These are phyloP conservation scores for Podospora anserina DNA, from an alignment of 495 filamentous ascomycete species.

Conservation along the genomic window DNA sequence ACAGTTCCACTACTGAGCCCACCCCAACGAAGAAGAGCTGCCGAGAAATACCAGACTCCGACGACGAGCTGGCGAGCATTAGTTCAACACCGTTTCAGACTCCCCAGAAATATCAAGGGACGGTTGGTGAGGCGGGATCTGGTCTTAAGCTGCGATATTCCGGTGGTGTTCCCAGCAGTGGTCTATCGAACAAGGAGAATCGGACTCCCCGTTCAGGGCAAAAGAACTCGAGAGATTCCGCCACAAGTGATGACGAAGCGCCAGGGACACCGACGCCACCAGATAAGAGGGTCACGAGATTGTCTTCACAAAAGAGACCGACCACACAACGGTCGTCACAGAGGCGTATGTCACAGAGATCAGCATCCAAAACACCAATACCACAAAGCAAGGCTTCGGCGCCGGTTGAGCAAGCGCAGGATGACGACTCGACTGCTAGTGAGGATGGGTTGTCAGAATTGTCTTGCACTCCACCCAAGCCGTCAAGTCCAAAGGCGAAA, in stretches of 20 bases:
- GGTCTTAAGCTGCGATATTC: background rate
- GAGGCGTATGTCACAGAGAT: background rate
- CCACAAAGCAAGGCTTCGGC: background rate
- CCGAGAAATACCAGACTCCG: slow-evolving; percentile 42
- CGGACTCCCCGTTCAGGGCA: slow-evolving; percentile 14
- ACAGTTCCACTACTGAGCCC: background rate
- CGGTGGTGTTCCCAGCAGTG: slow-evolving; percentile 19
- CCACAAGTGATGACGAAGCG: background rate
- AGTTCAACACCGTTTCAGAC: slow-evolving; percentile 26
- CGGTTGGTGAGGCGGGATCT: slow-evolving; percentile 11
- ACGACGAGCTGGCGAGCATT: slow-evolving; percentile 36
- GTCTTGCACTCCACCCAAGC: slow-evolving; percentile 9
- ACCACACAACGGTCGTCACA: background rate
- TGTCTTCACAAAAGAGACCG: slow-evolving; percentile 1
- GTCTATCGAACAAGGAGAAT: slow-evolving; percentile 30
- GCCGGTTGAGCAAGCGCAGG: slow-evolving; percentile 4
- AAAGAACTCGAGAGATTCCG: slow-evolving; percentile 14
- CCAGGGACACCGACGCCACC: slow-evolving; percentile 16
- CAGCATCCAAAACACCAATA: background rate
- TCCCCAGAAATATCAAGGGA: background rate
- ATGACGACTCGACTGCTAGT: slow-evolving; percentile 7
- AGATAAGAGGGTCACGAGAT: background rate
- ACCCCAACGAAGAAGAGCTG: slow-evolving; percentile 18
- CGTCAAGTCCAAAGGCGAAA: slow-evolving; percentile 8
- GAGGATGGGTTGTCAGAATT: slow-evolving; percentile 10